phyloP scores from a whole-genome alignment of 73 alveolate species.

The Uronychia binucleata region DNA sequence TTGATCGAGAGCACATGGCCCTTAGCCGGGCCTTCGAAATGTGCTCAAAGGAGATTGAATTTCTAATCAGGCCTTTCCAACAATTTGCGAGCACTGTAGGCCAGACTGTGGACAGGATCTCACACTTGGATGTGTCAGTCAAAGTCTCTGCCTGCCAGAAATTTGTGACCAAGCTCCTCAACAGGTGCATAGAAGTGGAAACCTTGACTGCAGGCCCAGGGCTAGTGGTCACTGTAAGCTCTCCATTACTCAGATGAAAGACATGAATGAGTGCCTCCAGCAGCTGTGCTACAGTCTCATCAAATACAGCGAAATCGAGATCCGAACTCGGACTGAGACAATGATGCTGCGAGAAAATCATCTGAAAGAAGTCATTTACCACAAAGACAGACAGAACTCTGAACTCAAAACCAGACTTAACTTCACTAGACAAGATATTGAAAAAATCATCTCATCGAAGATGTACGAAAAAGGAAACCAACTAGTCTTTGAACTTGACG shows the following conservation, averaged over 20 bases:
- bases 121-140: slow-evolving; percentile 62
- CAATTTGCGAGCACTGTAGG: slow-evolving; percentile 50
- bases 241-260: no score
- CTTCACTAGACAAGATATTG: slow-evolving; percentile 25
- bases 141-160: slow-evolving; percentile 56
- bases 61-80: slow-evolving; percentile 57
- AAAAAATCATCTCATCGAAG: slow-evolving; percentile 54
- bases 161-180: slow-evolving; percentile 51
- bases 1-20: slow-evolving; percentile 46
- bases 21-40: slow-evolving; percentile 29
- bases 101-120: slow-evolving; percentile 40
- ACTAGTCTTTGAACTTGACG: slow-evolving; percentile 88
- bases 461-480: slow-evolving; percentile 71
- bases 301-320: slow-evolving; percentile 55
- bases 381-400: slow-evolving; percentile 23
- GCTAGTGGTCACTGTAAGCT: slow-evolving; percentile 50
- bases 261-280: slow-evolving; percentile 56
- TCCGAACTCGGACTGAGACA: slow-evolving; percentile 54
- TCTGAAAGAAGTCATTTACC: slow-evolving; percentile 30
- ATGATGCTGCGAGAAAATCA: slow-evolving; percentile 40
- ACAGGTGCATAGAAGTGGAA: slow-evolving; percentile 71
- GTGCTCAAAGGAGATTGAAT: slow-evolving; percentile 23
- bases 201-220: slow-evolving; percentile 73
- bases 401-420: slow-evolving; percentile 30
- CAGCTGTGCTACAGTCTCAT: slow-evolving; percentile 49